A percentile compares a stretch with the other conserved stretches of the same genome.
phyloP scores from a whole-genome alignment of 805 yeast species.

The Middelhovenomyces tepae region DNA sequence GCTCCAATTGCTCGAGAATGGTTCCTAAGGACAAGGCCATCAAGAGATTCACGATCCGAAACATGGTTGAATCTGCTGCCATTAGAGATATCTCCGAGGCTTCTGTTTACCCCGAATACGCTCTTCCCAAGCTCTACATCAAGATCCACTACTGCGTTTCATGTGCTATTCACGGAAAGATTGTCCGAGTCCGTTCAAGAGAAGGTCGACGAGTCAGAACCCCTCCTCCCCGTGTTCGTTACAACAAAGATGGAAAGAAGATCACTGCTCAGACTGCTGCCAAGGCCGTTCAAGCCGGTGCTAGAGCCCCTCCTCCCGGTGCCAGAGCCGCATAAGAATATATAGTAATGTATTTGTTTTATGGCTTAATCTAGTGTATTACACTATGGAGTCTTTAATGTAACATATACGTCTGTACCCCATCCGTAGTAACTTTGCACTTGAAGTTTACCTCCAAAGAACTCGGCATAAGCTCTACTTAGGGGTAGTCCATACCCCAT shows the following conservation, averaged over 20 bases:
- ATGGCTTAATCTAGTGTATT: no score
- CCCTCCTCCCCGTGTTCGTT: slow-evolving; percentile 99
- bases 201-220: slow-evolving; percentile 97
- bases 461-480: slow-evolving; percentile 63
- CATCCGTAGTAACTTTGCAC: slow-evolving; percentile 65
- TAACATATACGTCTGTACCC: slow-evolving; percentile 71
- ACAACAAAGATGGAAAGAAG: slow-evolving; percentile 85
- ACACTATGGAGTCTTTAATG: slow-evolving; percentile 14
- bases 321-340: no score
- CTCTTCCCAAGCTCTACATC: slow-evolving; percentile 98
- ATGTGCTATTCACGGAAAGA: slow-evolving; percentile 99
- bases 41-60: slow-evolving; percentile 99
- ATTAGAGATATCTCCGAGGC: slow-evolving; percentile 99
- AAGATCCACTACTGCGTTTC: slow-evolving; percentile 99
- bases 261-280: slow-evolving; percentile 98
- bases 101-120: slow-evolving; percentile 98
- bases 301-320: no score
- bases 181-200: slow-evolving; percentile 99
- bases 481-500: slow-evolving; percentile 95
- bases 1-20: slow-evolving; percentile 99
- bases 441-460: slow-evolving; percentile 62
- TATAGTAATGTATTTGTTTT: no score
- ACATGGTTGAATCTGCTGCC: slow-evolving; percentile 99
- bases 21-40: slow-evolving; percentile 99
- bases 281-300: slow-evolving; percentile 72